Evolutionary conservation across 2,329 filamentous ascomycete genomes (phyloP), one percentile per base, ranked within the genome.

Genomic region (Colletotrichum tanaceti): DNA sequence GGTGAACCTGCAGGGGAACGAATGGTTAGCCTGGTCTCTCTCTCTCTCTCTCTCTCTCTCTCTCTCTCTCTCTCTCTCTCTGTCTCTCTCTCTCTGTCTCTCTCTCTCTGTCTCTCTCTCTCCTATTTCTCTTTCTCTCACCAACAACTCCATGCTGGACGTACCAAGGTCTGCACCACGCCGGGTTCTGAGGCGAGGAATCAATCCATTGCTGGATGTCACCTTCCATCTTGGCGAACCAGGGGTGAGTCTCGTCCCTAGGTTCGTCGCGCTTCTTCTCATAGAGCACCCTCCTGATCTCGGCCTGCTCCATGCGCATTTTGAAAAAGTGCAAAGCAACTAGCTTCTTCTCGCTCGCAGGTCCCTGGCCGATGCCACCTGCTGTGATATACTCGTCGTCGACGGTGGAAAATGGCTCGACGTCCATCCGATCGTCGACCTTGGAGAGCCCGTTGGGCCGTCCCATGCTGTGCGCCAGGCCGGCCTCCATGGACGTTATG

Each of bases 271-370:
- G 87, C 78, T 96, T 96, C 78, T 90, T 91, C 73, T 97, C 91
- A 77, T 99, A 98, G 0, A 98, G 83, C 7, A 90, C 91, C 66
- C 94, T 88, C 65, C 94, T 87, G 50, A 98, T 96, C 79, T 98
- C 95, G 16, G 94, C 89, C 77, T 98, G 94, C 14, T 94, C 83
- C 66, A 97, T 80, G 63, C 93, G 87, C 93, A 98, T 97, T 76
- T 93, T 95, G 82, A 94, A 94, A 74, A 97, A 96, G 77, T 99
- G 95, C 70, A 98, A 94, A 2, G 93, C 91, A 32, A 97, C 90
- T 74, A 93, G 88, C 78, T 99, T 99, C 76, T 92, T 93, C 72
- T 94, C 86, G 44, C 92, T 93, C 1, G 88, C 85, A 5, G 90
- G 91, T 1, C 90, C 92, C 0, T 90, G 86, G 24, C 89, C 82